Evolutionary conservation across 441 rosid species (phyloP), one percentile per base, ranked within the genome.

Genomic region (Hypseocharis bilobata): DNA sequence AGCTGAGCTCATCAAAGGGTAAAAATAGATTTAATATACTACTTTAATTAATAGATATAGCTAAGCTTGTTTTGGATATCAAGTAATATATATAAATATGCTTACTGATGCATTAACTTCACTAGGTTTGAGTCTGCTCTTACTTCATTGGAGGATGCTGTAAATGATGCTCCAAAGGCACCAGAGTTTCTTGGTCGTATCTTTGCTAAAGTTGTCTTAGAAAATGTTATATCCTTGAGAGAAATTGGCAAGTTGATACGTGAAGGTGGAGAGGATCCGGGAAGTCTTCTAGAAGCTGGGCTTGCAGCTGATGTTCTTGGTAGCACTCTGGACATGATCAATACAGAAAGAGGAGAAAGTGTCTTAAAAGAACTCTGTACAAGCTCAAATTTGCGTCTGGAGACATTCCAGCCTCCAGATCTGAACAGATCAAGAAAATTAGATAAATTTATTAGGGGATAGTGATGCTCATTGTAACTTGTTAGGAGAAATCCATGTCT

Each of bases 141-240:
- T 45, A 68, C 72, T 61, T 84, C 84, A 4, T 69, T 94, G 80
- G 94, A 89, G 80, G 99, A 94, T 77, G 84, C 87, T 0, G 92
- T 94, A 1, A 91, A 82, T 56, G 98, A 94, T 70, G 96, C 99
- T 14, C 96, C 97, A 0, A 92, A 69, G 76, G 98, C 98, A 55
- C 80, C 89, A 4, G 94, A 88, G 70, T 92, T 84, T 79, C 88
- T 93, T 0, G 99, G 93, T 22, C 45, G 54, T 1, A 84, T 91
- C 3, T 81, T 87, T 58, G 95, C 80, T n/a, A 77, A 79, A 72
- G 75, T 66, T 3, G 82, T 87, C 6, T 27, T 58, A 20, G 92
- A 83, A 68, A 77, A 72, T 29, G 85, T 84, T 45, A 70, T 86
- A 0, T 32, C 83, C 10, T 65, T 93, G 82, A 30, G 68, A 32